phyloP scores from a whole-genome alignment of 2,329 filamentous ascomycete genomes.

The Colletotrichum higginsianum region DNA sequence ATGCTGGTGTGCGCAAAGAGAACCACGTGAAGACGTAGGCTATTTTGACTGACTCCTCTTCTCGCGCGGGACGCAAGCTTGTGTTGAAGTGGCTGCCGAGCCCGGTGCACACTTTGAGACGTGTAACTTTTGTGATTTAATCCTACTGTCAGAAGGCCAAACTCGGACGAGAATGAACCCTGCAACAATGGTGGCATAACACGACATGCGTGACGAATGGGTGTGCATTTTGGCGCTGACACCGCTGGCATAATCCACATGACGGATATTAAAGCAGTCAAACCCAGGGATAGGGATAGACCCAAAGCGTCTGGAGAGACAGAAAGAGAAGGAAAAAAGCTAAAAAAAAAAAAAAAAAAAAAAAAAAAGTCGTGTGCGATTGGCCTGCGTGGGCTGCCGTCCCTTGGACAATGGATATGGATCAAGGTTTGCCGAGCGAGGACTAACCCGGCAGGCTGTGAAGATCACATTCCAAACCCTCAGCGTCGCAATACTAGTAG shows the following conservation, averaged over 20 bases:
- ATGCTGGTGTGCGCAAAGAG: no score
- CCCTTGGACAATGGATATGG: neutral
- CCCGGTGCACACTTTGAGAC: conserved; percentile 16
- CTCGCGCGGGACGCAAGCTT: neutral
- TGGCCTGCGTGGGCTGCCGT: neutral
- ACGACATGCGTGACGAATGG: neutral
- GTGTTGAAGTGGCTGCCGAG: neutral
- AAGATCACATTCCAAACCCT: conserved; percentile 17
- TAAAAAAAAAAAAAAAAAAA: neutral
- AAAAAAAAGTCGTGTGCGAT: neutral
- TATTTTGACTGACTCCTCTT: no score
- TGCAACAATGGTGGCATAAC: neutral
- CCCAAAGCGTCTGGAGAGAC: neutral
- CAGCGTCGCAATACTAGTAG: conserved; percentile 26
- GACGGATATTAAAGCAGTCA: conserved; percentile 3
- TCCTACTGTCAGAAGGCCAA: neutral
- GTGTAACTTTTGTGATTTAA: conserved; percentile 6
- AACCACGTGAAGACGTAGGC: no score
- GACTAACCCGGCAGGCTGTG: conserved; percentile 16
- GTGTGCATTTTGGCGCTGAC: no score
- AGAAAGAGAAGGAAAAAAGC: neutral
- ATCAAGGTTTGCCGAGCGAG: conserved; percentile 1
- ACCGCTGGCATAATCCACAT: conserved; percentile 15
- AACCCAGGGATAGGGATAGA: neutral
- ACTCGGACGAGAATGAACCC: conserved; percentile 3